These are phyloP conservation scores for Globisporangium lucens DNA, from an alignment of 352 stramenopile species.

Conservation along the genomic window DNA sequence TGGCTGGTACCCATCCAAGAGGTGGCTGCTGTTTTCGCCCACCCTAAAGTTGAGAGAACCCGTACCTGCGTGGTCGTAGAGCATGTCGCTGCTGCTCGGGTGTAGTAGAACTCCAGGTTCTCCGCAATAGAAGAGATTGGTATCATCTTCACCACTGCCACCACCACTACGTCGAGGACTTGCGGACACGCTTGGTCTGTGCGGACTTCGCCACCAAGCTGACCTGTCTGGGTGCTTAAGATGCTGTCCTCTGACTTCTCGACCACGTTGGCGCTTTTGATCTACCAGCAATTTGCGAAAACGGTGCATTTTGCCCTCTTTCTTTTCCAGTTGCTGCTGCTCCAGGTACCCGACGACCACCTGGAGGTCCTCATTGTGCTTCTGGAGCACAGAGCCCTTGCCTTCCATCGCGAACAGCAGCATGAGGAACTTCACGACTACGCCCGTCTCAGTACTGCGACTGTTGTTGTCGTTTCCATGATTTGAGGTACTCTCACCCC, in stretches of 20 bases:
- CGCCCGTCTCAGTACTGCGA: constrained; percentile 19
- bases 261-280: constrained; percentile 17
- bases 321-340: constrained; percentile 34
- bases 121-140: constrained; percentile 3
- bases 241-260: background rate
- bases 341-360: constrained; percentile 49
- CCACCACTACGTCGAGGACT: background rate
- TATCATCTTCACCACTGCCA: background rate
- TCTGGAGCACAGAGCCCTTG: constrained; percentile 52
- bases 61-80: background rate
- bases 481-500: constrained; percentile 17
- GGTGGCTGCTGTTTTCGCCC: background rate
- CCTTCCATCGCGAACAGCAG: constrained; percentile 79
- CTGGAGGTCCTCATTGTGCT: constrained; percentile 51
- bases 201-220: background rate
- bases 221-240: background rate
- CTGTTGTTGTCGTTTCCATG: background rate
- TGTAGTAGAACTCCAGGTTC: background rate
- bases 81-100: background rate
- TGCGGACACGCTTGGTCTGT: background rate
- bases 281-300: constrained; percentile 43
- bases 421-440: constrained; percentile 70
- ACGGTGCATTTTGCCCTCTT: constrained; percentile 35
- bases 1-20: background rate
- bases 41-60: background rate